Conservation (phyloP, 208 protist genomes). For the Leishmania braziliensis region DNA sequence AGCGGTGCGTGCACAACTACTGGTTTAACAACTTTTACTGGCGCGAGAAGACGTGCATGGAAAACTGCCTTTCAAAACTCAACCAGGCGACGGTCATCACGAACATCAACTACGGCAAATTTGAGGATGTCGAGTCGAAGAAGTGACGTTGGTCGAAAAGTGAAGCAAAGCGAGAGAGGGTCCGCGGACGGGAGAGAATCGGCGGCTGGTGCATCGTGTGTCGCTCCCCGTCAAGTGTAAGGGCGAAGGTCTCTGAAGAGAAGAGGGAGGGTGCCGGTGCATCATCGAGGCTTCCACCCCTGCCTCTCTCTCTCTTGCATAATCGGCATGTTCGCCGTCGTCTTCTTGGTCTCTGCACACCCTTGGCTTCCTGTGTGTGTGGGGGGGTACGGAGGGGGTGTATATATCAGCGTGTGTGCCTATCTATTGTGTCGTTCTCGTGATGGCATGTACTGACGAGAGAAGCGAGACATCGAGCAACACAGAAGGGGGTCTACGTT, state of each 20-base stretch:
- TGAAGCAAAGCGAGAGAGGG: neutral
- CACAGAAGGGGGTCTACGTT: neutral
- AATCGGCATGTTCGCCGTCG: neutral
- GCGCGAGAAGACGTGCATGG: slow-evolving; percentile 80
- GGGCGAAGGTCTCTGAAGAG: neutral
- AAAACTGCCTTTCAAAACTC: slow-evolving; percentile 89
- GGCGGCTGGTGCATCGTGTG: neutral
- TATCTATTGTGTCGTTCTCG: neutral
- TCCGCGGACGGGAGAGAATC: neutral
- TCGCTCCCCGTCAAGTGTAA: neutral
- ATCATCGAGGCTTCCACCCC: neutral
- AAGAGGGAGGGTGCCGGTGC: neutral
- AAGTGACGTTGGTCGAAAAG: slow-evolving; percentile 12
- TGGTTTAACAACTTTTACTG: slow-evolving; percentile 82
- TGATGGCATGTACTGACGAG: neutral
- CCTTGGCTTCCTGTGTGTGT: neutral
- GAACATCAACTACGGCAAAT: slow-evolving; percentile 86
- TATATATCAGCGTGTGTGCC: neutral
- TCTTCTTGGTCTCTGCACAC: too few species aligned
- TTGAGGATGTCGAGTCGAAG: slow-evolving; percentile 53
- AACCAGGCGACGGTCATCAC: slow-evolving; percentile 84
- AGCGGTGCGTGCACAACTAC: slow-evolving; percentile 82
- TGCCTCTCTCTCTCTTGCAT: too few species aligned
- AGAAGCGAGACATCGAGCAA: neutral
- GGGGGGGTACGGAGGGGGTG: neutral